Conservation (phyloP, 2,329 filamentous ascomycete genomes). For the Aspergillus sojae region DNA sequence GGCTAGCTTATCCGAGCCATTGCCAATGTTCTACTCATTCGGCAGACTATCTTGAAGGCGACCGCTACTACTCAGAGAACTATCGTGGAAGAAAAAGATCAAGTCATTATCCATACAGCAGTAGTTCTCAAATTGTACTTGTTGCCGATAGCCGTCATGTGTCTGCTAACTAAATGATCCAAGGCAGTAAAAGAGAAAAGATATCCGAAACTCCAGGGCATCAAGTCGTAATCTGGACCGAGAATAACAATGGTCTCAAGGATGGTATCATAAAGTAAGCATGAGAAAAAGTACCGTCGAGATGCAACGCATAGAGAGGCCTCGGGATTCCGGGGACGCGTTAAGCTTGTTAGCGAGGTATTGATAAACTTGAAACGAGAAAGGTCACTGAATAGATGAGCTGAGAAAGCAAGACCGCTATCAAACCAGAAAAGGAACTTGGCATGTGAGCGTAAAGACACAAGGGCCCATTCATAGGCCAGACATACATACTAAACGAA, state of each 20-base stretch:
- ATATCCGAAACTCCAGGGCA: constrained; percentile 13
- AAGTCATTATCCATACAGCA: background rate
- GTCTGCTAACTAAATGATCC: constrained; percentile 4
- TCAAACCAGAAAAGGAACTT: constrained; percentile 18
- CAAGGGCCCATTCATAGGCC: constrained; percentile 16
- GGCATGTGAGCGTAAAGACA: constrained; percentile 15
- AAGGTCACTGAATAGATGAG: constrained; percentile 7
- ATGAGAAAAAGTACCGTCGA: background rate
- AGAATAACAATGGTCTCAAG: background rate
- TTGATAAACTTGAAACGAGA: background rate
- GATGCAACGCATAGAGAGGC: background rate
- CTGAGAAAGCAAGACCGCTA: constrained; percentile 24
- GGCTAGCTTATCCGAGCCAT: background rate
- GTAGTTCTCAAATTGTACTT: background rate
- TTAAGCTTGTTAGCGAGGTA: constrained; percentile 2
- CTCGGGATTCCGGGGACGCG: background rate
- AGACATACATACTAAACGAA: constrained; percentile 25
- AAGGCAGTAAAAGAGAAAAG: constrained; percentile 2
- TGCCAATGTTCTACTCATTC: background rate
- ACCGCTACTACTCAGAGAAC: background rate
- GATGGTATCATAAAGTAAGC: constrained; percentile 11
- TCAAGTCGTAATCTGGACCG: constrained; percentile 2
- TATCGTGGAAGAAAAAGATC: background rate
- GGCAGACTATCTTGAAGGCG: background rate
- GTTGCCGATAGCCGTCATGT: background rate